Conservation (phyloP, 1,284 basidiomycete species). For the Ceratobasidium sp. region DNA sequence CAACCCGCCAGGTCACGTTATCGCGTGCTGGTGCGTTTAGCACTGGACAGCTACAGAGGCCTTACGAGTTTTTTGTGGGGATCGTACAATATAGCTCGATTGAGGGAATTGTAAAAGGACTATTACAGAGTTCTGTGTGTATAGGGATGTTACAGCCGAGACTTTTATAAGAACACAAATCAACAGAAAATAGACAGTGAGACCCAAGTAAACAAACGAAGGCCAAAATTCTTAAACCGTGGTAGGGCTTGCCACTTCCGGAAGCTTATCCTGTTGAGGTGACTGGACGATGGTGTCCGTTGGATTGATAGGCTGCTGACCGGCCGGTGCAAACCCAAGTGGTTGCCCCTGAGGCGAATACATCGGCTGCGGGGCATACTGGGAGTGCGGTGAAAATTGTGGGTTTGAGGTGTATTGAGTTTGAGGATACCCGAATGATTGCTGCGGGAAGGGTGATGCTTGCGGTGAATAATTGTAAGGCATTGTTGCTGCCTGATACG, state of each 20-base stretch:
- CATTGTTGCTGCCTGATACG: background rate
- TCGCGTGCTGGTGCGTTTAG: too few relatives aligned
- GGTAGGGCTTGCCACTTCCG: background rate
- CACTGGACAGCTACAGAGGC: too few relatives aligned
- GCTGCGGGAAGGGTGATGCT: background rate
- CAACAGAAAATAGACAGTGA: background rate
- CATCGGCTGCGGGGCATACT: background rate
- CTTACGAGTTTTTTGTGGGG: too few relatives aligned
- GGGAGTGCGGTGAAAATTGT: background rate
- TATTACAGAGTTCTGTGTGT: too few relatives aligned
- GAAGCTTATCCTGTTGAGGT: background rate
- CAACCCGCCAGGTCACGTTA: too few relatives aligned
- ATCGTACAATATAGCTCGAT: too few relatives aligned
- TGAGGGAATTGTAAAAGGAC: too few relatives aligned
- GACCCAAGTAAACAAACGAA: background rate
- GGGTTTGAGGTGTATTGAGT: background rate
- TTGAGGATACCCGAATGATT: conserved; percentile 9
- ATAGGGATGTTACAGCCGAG: too few relatives aligned
- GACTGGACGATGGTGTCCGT: conserved; percentile 4
- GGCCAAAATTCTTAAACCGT: background rate
- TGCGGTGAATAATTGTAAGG: background rate
- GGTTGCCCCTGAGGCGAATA: background rate
- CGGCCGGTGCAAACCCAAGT: background rate
- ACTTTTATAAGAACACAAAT: background rate
- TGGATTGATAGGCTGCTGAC: background rate